A percentile compares a stretch with the other conserved stretches of the same genome.
Evolutionary conservation across 148 eudicot genomes (phyloP).

Genomic region (Hydrangea macrophylla): DNA sequence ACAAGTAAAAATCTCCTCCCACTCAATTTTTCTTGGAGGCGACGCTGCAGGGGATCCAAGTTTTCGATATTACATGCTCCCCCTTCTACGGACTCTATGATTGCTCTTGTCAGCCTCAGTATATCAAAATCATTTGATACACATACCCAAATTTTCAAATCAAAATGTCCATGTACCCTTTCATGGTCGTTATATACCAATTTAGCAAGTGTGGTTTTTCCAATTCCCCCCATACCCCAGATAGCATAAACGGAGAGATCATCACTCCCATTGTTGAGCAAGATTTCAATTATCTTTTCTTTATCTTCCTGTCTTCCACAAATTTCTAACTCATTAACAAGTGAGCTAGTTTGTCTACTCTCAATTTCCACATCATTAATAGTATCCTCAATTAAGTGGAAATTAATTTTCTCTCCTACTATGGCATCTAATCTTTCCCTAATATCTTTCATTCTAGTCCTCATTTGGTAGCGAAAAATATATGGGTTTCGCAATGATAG

Average conservation of each 20-base stretch:
- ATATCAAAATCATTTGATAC: constrained; percentile 13
- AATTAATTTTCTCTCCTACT: not conserved
- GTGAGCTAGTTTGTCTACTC: not conserved
- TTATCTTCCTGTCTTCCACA: constrained; percentile 17
- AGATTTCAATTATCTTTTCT: not conserved
- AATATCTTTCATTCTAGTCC: not conserved
- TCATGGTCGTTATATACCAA: constrained; percentile 19
- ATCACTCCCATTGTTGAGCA: not conserved
- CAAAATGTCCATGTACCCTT: constrained; percentile 5
- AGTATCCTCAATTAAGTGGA: not conserved
- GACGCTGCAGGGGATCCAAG: constrained; percentile 8
- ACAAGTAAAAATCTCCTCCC: constrained; percentile 16
- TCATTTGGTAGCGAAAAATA: constrained; percentile 1
- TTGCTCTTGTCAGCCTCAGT: constrained; percentile 5
- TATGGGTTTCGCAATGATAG: not conserved
- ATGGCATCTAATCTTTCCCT: constrained; percentile 4
- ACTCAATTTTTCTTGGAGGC: not conserved
- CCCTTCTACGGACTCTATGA: constrained; percentile 10
- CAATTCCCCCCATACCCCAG: constrained; percentile 26
- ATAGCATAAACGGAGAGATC: constrained; percentile 11
- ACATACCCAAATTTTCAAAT: constrained; percentile 16
- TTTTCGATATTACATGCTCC: not conserved
- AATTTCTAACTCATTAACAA: constrained; percentile 16
- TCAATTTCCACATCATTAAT: not conserved
- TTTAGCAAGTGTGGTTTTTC: constrained; percentile 25